Evolutionary conservation across 2,329 filamentous ascomycete genomes (phyloP), one percentile per base, ranked within the genome.

Genomic region (Ilyonectria robusta): DNA sequence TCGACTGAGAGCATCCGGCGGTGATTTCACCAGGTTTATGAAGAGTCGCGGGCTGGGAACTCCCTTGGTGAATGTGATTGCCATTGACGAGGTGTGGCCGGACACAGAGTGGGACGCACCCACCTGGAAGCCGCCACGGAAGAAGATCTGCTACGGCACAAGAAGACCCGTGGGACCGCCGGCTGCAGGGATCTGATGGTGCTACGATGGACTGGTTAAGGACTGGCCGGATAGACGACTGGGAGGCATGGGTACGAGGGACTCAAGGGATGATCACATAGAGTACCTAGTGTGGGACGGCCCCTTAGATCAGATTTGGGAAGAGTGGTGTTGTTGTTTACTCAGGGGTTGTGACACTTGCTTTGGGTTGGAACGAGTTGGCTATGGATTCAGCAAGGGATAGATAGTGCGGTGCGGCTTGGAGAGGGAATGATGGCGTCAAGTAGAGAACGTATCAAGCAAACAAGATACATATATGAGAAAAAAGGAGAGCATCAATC

Each of bases 1-100:
- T 37, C n/a, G 31, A 7, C 8, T 47, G 31, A 26, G 19, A 3
- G 29, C 47, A 1, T 15, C 53, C 1, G 19, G 37, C 6, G 66
- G 33, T 21, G 58, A 64, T 13, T 33, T 57, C 1, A 44, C 59
- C 0, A 10, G 5, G 0, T 26, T 74, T 11, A 74, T 73, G 72
- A 72, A 68, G 50, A 77, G 70, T 51, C 55, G 33, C 2, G 72
- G 76, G 2, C 50, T 66, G 6, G 67, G 72, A 7, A 79, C 76
- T 29, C 72, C 73, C 1, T 58, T 79, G 6, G 47, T 57, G 0
- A 71, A 74, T 7, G 58, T 60, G 2, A 67, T 70, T 17, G 21
- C 51, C 3, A 47, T 70, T 10, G 69, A 75, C 7, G 70, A 78
- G 2, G 62, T 47, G 2, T 74, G 68, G 71, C 33, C 33, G 1